Conservation (phyloP, 306 rosid species). For the Styphnolobium japonicum region DNA sequence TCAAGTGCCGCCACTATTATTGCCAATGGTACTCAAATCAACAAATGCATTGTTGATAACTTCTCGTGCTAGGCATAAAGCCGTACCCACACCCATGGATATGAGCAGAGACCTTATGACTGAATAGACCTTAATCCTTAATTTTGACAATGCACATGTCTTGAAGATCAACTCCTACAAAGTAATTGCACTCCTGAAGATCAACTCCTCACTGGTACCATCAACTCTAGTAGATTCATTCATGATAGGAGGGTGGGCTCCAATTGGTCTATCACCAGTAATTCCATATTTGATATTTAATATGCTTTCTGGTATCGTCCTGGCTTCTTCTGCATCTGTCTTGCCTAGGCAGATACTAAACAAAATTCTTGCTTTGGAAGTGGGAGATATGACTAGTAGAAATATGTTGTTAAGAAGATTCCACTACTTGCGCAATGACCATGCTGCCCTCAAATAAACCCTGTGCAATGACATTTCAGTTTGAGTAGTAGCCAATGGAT, state of each 20-base stretch:
- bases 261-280: slow-evolving; percentile 73
- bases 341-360: slow-evolving; percentile 82
- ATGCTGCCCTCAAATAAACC: too few species aligned
- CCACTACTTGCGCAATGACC: too few species aligned
- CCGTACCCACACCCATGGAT: slow-evolving; percentile 93
- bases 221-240: slow-evolving; percentile 42
- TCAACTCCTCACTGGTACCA: slow-evolving; percentile 57
- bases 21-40: slow-evolving; percentile 61
- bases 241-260: slow-evolving; percentile 83
- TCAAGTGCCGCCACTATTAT: slow-evolving; percentile 31
- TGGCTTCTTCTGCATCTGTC: slow-evolving; percentile 51
- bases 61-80: slow-evolving; percentile 58
- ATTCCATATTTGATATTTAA: slow-evolving; percentile 79
- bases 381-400: slow-evolving; percentile 80
- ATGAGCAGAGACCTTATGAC: slow-evolving; percentile 58
- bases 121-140: slow-evolving; percentile 76
- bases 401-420: too few species aligned
- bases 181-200: slow-evolving; percentile 76
- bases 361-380: slow-evolving; percentile 83
- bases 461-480: too few species aligned
- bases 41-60: slow-evolving; percentile 56
- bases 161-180: too few species aligned
- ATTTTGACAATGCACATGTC: slow-evolving; percentile 60
- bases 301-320: slow-evolving; percentile 61
- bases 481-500: too few species aligned